Percentiles rank a stretch among this genome's conserved stretches.
These are phyloP conservation scores for Zea mays DNA, from an alignment of 176 grass and related monocot species.

Conservation along the genomic window DNA sequence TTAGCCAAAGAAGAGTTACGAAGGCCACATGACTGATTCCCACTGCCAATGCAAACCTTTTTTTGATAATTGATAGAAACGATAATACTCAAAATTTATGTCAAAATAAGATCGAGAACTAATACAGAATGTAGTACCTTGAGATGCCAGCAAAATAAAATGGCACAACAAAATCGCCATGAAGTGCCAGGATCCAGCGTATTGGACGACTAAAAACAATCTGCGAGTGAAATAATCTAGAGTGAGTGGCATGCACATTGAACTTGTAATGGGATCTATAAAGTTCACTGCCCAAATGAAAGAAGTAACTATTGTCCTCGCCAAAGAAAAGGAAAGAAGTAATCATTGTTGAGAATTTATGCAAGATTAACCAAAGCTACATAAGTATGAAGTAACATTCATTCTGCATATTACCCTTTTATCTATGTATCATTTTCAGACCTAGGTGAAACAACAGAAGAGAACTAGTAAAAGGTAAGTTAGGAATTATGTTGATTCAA, in stretches of 20 bases:
- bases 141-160: slow-evolving; percentile 87
- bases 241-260: slow-evolving; percentile 25
- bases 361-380: neutral
- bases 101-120: neutral
- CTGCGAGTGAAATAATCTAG: slow-evolving; percentile 42
- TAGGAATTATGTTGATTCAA: neutral
- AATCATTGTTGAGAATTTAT: neutral
- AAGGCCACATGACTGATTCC: slow-evolving; percentile 81
- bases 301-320: neutral
- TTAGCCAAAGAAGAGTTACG: slow-evolving; percentile 78
- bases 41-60: slow-evolving; percentile 50
- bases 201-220: slow-evolving; percentile 89
- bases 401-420: neutral
- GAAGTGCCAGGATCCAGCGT: slow-evolving; percentile 88
- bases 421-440: neutral
- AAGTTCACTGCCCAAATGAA: neutral
- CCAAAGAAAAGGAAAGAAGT: neutral
- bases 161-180: slow-evolving; percentile 77
- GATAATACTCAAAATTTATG: neutral
- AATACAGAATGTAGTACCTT: slow-evolving; percentile 53
- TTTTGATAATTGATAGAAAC: slow-evolving; percentile 22
- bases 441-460: neutral
- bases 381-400: neutral
- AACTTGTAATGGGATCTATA: neutral
- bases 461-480: neutral